Conservation (phyloP, 768 basidiomycete genomes). For the Trametes gibbosa region DNA sequence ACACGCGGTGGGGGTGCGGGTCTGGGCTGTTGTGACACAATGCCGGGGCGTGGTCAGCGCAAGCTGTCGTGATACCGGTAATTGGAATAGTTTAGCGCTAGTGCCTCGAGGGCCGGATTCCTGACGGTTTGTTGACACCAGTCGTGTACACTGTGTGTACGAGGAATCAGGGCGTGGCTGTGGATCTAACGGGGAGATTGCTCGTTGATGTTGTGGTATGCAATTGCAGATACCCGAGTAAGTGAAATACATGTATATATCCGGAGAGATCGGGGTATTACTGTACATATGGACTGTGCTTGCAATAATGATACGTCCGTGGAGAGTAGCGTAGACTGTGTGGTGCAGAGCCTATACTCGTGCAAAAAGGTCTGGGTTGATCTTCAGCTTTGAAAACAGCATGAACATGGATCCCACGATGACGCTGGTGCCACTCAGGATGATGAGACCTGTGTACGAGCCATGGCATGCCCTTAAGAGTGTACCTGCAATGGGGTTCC, state of each 20-base stretch:
- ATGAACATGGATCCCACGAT: slow-evolving; percentile 59
- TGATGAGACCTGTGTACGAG: slow-evolving; percentile 48
- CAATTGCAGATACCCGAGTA: no score
- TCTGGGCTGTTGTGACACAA: no score
- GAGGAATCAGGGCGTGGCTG: neutral
- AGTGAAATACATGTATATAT: no score
- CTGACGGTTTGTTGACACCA: neutral
- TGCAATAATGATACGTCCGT: neutral
- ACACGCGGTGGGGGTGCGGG: no score
- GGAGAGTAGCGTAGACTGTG: neutral
- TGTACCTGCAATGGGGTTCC: slow-evolving; percentile 61
- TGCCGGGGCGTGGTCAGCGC: no score
- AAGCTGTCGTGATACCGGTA: neutral
- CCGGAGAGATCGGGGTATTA: neutral
- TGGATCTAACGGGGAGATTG: neutral
- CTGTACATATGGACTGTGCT: neutral
- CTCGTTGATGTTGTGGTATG: neutral
- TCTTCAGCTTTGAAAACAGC: slow-evolving; percentile 35
- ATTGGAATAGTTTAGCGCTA: neutral
- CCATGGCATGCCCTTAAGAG: slow-evolving; percentile 47
- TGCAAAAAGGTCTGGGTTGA: slow-evolving; percentile 12
- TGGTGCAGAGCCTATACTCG: slow-evolving; percentile 9
- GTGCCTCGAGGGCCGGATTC: neutral
- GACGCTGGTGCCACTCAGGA: slow-evolving; percentile 58
- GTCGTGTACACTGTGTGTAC: neutral